Evolutionary conservation across 306 rosid genomes (phyloP).

Genomic region (Sophora flavescens): DNA sequence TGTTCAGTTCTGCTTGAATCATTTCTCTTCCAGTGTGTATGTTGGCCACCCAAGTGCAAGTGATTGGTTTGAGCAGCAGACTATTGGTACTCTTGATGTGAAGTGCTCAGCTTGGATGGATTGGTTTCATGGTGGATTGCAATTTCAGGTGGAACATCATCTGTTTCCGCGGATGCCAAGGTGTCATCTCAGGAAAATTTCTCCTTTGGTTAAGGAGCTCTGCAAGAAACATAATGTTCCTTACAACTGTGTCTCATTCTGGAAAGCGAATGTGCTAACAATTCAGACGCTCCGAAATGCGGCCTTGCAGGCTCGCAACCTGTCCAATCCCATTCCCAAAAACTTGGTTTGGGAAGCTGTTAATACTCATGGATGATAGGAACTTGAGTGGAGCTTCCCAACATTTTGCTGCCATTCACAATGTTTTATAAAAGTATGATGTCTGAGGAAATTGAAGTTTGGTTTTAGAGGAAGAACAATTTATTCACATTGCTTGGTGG

Average conservation of each 20-base stretch:
- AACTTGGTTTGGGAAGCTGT: slow-evolving; percentile 72
- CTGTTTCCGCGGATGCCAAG: slow-evolving; percentile 66
- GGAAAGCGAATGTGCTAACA: slow-evolving; percentile 56
- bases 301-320: slow-evolving; percentile 66
- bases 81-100: slow-evolving; percentile 56
- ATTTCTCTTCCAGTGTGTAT: slow-evolving; percentile 64
- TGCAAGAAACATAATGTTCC: slow-evolving; percentile 67
- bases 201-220: slow-evolving; percentile 61
- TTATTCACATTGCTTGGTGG: slow-evolving; percentile 45
- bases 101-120: slow-evolving; percentile 68
- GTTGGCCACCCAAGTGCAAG: slow-evolving; percentile 56
- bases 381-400: slow-evolving; percentile 31
- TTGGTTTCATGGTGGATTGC: slow-evolving; percentile 77
- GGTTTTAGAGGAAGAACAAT: slow-evolving; percentile 41
- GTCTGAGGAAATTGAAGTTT: slow-evolving; percentile 46
- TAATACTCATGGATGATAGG: slow-evolving; percentile 60
- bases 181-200: slow-evolving; percentile 54
- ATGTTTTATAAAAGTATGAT: slow-evolving; percentile 12
- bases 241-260: slow-evolving; percentile 57
- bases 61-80: slow-evolving; percentile 70
- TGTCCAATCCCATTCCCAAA: slow-evolving; percentile 55
- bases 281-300: slow-evolving; percentile 55
- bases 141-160: slow-evolving; percentile 71
- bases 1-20: slow-evolving; percentile 70
- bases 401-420: slow-evolving; percentile 33